These are phyloP conservation scores for Myriosclerotinia curreyana DNA, from an alignment of 2,329 filamentous ascomycete genomes.

Conservation along the genomic window DNA sequence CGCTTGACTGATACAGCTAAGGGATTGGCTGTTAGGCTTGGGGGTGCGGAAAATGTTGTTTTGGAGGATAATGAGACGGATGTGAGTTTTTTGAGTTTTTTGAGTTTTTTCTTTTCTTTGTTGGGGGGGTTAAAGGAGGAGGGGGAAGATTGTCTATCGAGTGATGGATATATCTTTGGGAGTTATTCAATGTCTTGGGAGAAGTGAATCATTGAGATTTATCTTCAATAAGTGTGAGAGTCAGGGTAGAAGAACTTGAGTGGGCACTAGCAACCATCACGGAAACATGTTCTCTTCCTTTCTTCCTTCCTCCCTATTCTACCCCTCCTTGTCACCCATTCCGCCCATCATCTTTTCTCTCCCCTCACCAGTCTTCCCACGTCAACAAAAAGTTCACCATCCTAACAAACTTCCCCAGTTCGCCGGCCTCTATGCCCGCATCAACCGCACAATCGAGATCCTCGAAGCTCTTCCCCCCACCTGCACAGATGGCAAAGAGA, in stretches of 20 bases:
- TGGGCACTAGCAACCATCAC: neutral
- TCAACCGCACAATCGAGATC: slow-evolving; percentile 47
- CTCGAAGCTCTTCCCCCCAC: slow-evolving; percentile 46
- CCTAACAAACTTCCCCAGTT: slow-evolving; percentile 39
- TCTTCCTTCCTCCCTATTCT: no score
- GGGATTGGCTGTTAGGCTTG: slow-evolving; percentile 42
- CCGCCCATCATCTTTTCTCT: neutral
- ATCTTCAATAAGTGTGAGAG: neutral
- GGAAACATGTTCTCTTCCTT: neutral
- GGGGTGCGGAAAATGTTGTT: slow-evolving; percentile 34
- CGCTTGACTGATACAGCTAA: slow-evolving; percentile 44
- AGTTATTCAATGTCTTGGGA: slow-evolving; percentile 41
- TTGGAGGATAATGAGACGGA: slow-evolving; percentile 11
- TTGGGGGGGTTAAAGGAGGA: no score
- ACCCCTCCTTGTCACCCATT: neutral
- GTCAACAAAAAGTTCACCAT: neutral
- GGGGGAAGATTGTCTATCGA: neutral
- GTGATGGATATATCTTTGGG: neutral
- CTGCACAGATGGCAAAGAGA: slow-evolving; percentile 45
- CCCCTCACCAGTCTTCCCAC: neutral
- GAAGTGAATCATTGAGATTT: neutral
- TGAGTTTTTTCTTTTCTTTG: neutral
- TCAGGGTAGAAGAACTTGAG: neutral
- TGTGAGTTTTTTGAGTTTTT: slow-evolving; percentile 19
- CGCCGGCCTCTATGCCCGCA: slow-evolving; percentile 46